phyloP scores from a whole-genome alignment of 73 alveolate species.

The Blepharisma stoltei region DNA sequence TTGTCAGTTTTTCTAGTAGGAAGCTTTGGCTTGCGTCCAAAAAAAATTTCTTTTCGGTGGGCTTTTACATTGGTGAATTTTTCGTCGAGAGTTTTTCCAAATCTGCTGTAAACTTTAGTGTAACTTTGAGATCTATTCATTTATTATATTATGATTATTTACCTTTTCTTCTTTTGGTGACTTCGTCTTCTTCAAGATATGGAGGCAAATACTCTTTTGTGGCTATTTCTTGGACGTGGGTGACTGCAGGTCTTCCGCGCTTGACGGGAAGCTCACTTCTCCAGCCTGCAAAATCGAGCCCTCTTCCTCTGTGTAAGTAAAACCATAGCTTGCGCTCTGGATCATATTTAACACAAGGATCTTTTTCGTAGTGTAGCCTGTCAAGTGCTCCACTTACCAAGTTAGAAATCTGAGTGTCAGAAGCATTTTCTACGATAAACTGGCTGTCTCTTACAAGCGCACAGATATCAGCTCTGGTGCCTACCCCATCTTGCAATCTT shows the following conservation, averaged over 20 bases:
- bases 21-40: too few species aligned
- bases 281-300: constrained; percentile 87
- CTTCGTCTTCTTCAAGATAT: constrained; percentile 28
- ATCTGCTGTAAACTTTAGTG: not conserved
- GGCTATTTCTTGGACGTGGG: not conserved
- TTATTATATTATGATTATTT: not conserved
- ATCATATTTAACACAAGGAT: constrained; percentile 97
- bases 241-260: constrained; percentile 29
- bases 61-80: too few species aligned
- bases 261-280: constrained; percentile 42
- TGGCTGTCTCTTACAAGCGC: constrained; percentile 84
- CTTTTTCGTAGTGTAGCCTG: constrained; percentile 95
- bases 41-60: too few species aligned
- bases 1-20: too few species aligned
- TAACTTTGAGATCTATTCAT: constrained; percentile 10
- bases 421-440: constrained; percentile 73
- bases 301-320: constrained; percentile 92
- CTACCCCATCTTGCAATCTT: constrained; percentile 95
- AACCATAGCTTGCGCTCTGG: constrained; percentile 94
- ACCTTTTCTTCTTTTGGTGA: constrained; percentile 24
- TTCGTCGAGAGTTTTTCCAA: too few species aligned
- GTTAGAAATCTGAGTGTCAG: constrained; percentile 77
- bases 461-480: constrained; percentile 97
- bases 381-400: constrained; percentile 97
- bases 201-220: constrained; percentile 23